Evolutionary conservation across 192 early-diverging fungal species (phyloP).

Genomic region (Entomortierella lignicola): DNA sequence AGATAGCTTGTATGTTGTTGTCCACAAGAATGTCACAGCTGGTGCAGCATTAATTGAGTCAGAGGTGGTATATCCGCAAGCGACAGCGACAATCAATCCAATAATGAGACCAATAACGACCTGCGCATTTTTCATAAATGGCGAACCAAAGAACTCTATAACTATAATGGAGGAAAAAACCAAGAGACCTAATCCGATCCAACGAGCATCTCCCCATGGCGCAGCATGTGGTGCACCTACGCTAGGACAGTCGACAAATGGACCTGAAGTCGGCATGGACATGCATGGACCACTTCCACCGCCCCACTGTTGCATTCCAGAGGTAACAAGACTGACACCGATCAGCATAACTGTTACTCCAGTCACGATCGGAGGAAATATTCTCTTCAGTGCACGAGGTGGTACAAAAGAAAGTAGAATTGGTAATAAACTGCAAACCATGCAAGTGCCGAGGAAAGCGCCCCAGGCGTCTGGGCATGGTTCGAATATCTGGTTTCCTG

Average conservation of each 20-base stretch:
- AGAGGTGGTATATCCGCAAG: conserved; percentile 59
- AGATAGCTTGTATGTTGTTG: conserved; percentile 57
- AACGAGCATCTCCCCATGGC: conserved; percentile 62
- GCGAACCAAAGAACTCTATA: conserved; percentile 65
- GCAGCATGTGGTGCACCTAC: conserved; percentile 57
- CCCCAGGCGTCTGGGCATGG: conserved; percentile 65
- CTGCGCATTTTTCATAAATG: conserved; percentile 66
- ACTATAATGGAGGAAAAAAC: conserved; percentile 62
- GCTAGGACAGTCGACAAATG: conserved; percentile 50
- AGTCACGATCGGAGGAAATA: conserved; percentile 70
- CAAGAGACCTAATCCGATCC: conserved; percentile 62
- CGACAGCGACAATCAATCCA: conserved; percentile 63
- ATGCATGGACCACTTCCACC: conserved; percentile 62
- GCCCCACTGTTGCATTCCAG: conserved; percentile 61
- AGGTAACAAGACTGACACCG: conserved; percentile 56
- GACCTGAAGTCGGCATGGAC: conserved; percentile 29
- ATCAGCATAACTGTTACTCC: conserved; percentile 62
- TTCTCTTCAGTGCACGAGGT: conserved; percentile 54
- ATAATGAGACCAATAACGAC: conserved; percentile 63
- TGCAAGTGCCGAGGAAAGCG: conserved; percentile 64
- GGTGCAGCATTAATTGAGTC: conserved; percentile 58
- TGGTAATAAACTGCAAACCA: conserved; percentile 60
- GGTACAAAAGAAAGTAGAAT: conserved; percentile 63
- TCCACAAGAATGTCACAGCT: conserved; percentile 63
- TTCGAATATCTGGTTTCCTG: conserved; percentile 50